Conservation (phyloP, 2,329 filamentous ascomycete species). For the Leptoxyphium fumago region DNA sequence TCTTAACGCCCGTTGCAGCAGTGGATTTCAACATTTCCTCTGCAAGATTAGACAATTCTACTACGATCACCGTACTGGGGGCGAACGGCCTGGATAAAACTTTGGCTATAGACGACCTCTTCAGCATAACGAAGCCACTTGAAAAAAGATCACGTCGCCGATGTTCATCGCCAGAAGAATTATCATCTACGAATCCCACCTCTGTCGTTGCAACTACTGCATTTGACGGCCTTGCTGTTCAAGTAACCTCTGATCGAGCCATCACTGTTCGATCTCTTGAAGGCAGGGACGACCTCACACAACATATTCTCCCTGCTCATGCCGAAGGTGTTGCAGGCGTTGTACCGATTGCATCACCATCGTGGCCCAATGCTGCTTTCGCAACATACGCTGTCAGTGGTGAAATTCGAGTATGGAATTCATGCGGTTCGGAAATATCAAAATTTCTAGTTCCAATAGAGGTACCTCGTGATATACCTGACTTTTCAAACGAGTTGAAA, state of each 20-base stretch:
- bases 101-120: constrained; percentile 25
- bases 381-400: constrained; percentile 81
- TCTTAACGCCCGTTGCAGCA: constrained; percentile 50
- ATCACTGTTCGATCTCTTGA: constrained; percentile 4
- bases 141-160: constrained; percentile 7
- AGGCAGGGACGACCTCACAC: constrained; percentile 6
- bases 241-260: constrained; percentile 12
- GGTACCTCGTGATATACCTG: constrained; percentile 35
- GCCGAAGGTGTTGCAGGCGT: constrained; percentile 54
- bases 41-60: constrained; percentile 43
- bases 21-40: constrained; percentile 55
- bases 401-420: constrained; percentile 67
- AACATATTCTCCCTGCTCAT: constrained; percentile 39
- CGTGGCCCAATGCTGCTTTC: constrained; percentile 53
- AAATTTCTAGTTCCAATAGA: constrained; percentile 57
- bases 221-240: constrained; percentile 19
- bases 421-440: constrained; percentile 52
- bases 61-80: constrained; percentile 53
- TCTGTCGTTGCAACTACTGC: constrained; percentile 22
- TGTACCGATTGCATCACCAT: constrained; percentile 45
- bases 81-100: constrained; percentile 43
- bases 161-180: constrained; percentile 8
- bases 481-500: constrained; percentile 41
- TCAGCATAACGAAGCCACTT: constrained; percentile 11
- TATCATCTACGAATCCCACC: neutral